These are phyloP conservation scores for Xylaria palmicola DNA, from an alignment of 495 filamentous ascomycete genomes.

Conservation along the genomic window DNA sequence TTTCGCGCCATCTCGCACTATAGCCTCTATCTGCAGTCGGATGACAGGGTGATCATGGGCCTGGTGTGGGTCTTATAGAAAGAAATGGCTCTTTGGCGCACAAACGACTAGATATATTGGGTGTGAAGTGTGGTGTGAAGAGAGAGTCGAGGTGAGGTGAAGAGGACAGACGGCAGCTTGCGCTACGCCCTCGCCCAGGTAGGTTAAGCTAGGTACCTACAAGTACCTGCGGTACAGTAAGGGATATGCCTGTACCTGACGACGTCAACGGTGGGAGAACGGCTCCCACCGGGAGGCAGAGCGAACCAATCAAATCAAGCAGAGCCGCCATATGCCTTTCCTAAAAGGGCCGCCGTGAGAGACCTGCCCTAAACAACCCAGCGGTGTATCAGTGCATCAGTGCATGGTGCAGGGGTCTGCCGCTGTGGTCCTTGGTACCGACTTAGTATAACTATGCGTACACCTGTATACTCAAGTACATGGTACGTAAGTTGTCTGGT, in stretches of 20 bases:
- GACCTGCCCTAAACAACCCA: neutral
- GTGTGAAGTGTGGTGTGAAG: conserved; percentile 1
- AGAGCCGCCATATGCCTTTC: neutral
- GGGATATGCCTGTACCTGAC: neutral
- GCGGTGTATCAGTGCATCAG: neutral
- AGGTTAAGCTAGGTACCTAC: too few species aligned
- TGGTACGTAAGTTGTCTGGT: too few species aligned
- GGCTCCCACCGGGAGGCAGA: neutral
- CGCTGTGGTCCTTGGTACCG: neutral
- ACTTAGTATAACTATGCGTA: neutral
- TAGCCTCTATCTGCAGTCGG: conserved; percentile 1
- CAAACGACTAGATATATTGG: neutral
- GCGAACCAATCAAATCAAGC: neutral
- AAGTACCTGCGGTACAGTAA: too few species aligned
- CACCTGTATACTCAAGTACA: neutral
- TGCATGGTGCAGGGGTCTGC: neutral
- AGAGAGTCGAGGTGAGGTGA: neutral
- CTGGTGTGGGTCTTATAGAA: conserved; percentile 1
- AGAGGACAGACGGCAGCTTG: neutral
- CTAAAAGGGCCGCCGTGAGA: neutral
- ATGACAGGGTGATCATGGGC: conserved; percentile 12
- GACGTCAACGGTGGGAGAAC: conserved; percentile 3
- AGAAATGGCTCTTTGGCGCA: neutral
- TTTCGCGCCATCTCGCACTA: conserved; percentile 1
- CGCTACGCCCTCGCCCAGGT: too few species aligned